phyloP scores from a whole-genome alignment of 1,284 basidiomycete species.

The Inonotus hispidus region DNA sequence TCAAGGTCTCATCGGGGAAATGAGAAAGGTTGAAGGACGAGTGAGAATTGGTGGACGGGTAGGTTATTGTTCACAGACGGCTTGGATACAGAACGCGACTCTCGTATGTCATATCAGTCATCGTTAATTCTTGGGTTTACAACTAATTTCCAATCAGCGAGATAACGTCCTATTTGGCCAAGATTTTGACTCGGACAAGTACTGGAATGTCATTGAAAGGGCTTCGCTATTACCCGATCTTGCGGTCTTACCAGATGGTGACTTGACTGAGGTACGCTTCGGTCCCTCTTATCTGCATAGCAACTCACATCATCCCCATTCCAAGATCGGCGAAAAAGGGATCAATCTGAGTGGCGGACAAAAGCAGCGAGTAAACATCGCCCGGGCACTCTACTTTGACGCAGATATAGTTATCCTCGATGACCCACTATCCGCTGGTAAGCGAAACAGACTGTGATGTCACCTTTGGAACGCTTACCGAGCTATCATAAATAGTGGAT shows the following conservation, averaged over 20 bases:
- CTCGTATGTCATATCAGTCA: slow-evolving; percentile 43
- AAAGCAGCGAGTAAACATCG: slow-evolving; percentile 67
- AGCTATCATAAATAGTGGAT: slow-evolving; percentile 41
- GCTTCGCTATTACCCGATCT: slow-evolving; percentile 64
- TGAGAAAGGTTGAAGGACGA: slow-evolving; percentile 50
- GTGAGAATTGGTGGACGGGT: slow-evolving; percentile 65
- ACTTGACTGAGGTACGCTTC: slow-evolving; percentile 57
- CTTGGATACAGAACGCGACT: slow-evolving; percentile 87
- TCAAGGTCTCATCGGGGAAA: slow-evolving; percentile 71
- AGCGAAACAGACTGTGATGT: slow-evolving; percentile 6
- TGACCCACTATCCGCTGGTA: slow-evolving; percentile 69
- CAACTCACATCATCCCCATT: not conserved
- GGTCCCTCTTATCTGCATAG: slow-evolving; percentile 1
- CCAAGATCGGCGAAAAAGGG: slow-evolving; percentile 61
- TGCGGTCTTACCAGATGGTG: slow-evolving; percentile 68
- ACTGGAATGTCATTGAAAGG: slow-evolving; percentile 59
- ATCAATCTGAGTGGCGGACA: slow-evolving; percentile 57
- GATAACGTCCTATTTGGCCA: slow-evolving; percentile 68
- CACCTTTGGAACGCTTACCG: not conserved
- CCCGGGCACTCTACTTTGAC: slow-evolving; percentile 66
- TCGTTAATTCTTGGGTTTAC: not conserved
- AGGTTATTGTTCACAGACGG: slow-evolving; percentile 79
- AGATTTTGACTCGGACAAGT: slow-evolving; percentile 60
- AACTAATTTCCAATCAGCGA: slow-evolving; percentile 29
- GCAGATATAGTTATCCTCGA: slow-evolving; percentile 72